Percentiles rank a stretch among this genome's conserved stretches.
phyloP scores from a whole-genome alignment of 2,329 filamentous ascomycete genomes.

The Penicillium sp. region DNA sequence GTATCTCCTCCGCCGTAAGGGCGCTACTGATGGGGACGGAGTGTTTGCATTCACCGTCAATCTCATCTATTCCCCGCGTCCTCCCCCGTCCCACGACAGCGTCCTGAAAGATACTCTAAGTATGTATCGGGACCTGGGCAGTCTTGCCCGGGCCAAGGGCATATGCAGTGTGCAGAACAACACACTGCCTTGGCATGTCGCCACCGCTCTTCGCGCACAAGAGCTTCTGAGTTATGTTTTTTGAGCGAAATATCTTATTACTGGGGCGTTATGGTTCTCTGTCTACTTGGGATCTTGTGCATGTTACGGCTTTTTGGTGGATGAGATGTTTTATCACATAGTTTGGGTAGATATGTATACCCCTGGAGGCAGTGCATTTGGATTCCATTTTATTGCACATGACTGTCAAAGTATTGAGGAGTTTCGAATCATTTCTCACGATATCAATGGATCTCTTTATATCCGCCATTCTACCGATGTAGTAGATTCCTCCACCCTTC shows the following conservation, averaged over 20 bases:
- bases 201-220: conserved; percentile 42
- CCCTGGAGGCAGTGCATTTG: conserved; percentile 12
- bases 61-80: conserved; percentile 35
- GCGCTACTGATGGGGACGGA: conserved; percentile 41
- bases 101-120: conserved; percentile 41
- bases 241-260: conserved; percentile 18
- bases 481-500: too few species aligned
- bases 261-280: conserved; percentile 8
- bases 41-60: conserved; percentile 41
- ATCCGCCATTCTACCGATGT: not conserved
- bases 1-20: conserved; percentile 46
- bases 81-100: conserved; percentile 30
- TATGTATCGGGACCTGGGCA: conserved; percentile 46
- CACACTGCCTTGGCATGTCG: conserved; percentile 49
- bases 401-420: not conserved
- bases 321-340: conserved; percentile 3
- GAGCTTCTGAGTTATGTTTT: conserved; percentile 42
- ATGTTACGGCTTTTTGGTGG: conserved; percentile 7
- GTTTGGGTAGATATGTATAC: conserved; percentile 8
- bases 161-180: conserved; percentile 40
- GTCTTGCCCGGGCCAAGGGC: conserved; percentile 42
- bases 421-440: not conserved
- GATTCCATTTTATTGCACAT: not conserved
- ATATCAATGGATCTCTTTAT: not conserved
- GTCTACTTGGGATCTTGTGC: not conserved